phyloP scores from a whole-genome alignment of 1,284 basidiomycete genomes.

The Trametes sp. region DNA sequence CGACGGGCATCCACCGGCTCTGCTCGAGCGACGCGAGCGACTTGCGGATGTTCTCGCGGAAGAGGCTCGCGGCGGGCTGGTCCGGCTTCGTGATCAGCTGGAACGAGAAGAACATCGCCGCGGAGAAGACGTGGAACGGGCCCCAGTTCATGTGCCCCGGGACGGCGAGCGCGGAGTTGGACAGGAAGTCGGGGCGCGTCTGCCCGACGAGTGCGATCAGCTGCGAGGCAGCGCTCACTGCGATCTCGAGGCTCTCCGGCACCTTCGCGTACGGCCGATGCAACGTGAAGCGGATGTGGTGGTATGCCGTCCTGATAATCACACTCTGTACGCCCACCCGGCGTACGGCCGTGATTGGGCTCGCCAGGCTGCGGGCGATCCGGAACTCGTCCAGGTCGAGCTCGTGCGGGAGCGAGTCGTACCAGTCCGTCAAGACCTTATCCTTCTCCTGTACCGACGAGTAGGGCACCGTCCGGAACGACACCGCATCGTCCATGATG shows the following conservation, averaged over 20 bases:
- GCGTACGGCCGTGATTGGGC: slow-evolving; percentile 58
- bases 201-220: slow-evolving; percentile 73
- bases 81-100: slow-evolving; percentile 80
- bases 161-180: slow-evolving; percentile 69
- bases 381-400: slow-evolving; percentile 78
- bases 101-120: slow-evolving; percentile 88
- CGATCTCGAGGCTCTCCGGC: slow-evolving; percentile 70
- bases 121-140: slow-evolving; percentile 82
- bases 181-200: slow-evolving; percentile 70
- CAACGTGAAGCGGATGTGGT: slow-evolving; percentile 83
- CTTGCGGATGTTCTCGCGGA: slow-evolving; percentile 76
- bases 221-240: slow-evolving; percentile 76
- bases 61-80: slow-evolving; percentile 74
- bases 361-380: slow-evolving; percentile 72
- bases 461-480: slow-evolving; percentile 75
- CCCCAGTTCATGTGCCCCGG: slow-evolving; percentile 85
- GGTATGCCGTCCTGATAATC: slow-evolving; percentile 75
- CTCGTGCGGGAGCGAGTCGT: slow-evolving; percentile 73
- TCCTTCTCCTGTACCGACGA: slow-evolving; percentile 77
- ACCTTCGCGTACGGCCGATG: slow-evolving; percentile 78
- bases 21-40: slow-evolving; percentile 70
- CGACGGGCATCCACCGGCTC: slow-evolving; percentile 64
- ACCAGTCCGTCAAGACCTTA: slow-evolving; percentile 70
- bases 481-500: slow-evolving; percentile 84
- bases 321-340: slow-evolving; percentile 79